These are phyloP conservation scores for Penicillium robsamsonii DNA, from an alignment of 495 filamentous ascomycete species.

Conservation along the genomic window DNA sequence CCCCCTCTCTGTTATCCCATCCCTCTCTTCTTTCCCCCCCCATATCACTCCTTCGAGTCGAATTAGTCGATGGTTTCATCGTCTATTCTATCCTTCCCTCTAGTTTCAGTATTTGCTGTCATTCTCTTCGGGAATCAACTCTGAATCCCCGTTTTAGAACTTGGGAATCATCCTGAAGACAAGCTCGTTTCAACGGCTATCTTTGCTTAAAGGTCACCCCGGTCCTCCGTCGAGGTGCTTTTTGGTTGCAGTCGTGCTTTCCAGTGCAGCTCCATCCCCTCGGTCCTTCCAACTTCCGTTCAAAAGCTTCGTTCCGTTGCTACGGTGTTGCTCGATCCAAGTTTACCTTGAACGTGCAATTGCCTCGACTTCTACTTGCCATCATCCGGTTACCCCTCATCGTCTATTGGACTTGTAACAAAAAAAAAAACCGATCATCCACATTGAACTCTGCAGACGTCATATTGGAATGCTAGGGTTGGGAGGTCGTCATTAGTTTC, in stretches of 20 bases:
- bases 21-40: constrained; percentile 22
- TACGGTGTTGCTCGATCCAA: constrained; percentile 24
- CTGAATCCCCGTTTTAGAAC: constrained; percentile 14
- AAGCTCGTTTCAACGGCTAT: constrained; percentile 14
- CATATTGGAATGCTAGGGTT: constrained; percentile 32
- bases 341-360: constrained; percentile 20
- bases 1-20: constrained; percentile 15
- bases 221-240: constrained; percentile 13
- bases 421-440: constrained; percentile 22
- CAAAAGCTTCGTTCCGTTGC: constrained; percentile 34
- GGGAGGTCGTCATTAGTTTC: constrained; percentile 23
- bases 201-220: constrained; percentile 9
- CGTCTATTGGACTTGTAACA: constrained; percentile 19
- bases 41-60: constrained; percentile 40
- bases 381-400: constrained; percentile 11
- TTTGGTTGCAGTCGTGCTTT: constrained; percentile 17
- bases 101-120: constrained; percentile 33
- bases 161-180: constrained; percentile 11
- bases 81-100: constrained; percentile 27
- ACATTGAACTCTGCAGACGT: constrained; percentile 28
- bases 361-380: constrained; percentile 16
- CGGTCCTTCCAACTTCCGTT: constrained; percentile 37
- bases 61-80: constrained; percentile 32
- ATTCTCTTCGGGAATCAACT: constrained; percentile 41
- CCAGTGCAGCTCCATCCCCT: constrained; percentile 32